Conservation (phyloP, 371 early-diverging fungal species). For the Mortierella sp. region DNA sequence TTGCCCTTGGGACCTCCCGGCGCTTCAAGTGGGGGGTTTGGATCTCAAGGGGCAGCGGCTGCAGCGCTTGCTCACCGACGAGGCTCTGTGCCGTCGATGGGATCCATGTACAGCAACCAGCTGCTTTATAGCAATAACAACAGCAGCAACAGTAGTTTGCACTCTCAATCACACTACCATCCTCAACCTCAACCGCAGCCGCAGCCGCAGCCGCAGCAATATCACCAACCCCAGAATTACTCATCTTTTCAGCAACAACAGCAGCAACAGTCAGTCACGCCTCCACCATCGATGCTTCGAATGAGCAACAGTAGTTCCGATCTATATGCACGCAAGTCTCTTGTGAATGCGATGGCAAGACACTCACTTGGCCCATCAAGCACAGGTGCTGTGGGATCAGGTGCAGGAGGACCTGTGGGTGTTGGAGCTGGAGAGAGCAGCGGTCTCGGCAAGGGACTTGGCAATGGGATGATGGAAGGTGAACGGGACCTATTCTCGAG, state of each 20-base stretch:
- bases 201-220: background rate
- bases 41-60: background rate
- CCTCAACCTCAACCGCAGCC: background rate
- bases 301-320: slow-evolving; percentile 45
- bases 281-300: slow-evolving; percentile 38
- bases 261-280: slow-evolving; percentile 21
- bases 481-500: slow-evolving; percentile 47
- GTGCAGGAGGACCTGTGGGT: background rate
- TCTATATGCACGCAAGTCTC: slow-evolving; percentile 45
- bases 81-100: slow-evolving; percentile 45
- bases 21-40: slow-evolving; percentile 3
- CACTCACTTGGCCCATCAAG: slow-evolving; percentile 29
- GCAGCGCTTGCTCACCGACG: slow-evolving; percentile 21
- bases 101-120: slow-evolving; percentile 44
- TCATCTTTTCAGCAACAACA: slow-evolving; percentile 5
- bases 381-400: background rate
- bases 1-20: too few relatives aligned
- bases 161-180: too few relatives aligned
- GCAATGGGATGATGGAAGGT: background rate
- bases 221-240: slow-evolving; percentile 2
- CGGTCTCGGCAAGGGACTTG: slow-evolving; percentile 8
- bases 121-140: slow-evolving; percentile 10
- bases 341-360: slow-evolving; percentile 42
- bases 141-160: too few relatives aligned
- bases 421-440: slow-evolving; percentile 5